Base-by-base conservation (phyloP, 2,329 filamentous ascomycete genomes). In the Neopestalotiopsis sp. region DNA sequence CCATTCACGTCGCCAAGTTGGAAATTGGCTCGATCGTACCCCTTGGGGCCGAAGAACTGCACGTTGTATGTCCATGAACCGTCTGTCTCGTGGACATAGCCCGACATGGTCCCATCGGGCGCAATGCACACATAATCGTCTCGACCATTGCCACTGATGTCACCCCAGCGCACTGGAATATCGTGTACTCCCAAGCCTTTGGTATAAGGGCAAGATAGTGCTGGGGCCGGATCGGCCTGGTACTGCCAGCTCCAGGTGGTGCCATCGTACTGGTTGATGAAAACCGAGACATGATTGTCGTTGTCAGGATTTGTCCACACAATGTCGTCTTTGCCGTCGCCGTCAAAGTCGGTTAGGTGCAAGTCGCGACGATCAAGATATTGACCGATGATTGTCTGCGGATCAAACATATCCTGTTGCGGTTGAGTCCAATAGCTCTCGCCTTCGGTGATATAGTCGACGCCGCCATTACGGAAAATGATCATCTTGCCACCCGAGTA, bases 1-100 rank as follows among this genome's bases (percentile, higher is more conserved):
- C 80, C 79, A 62, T 83, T 79, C 24, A 82, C 77, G 70, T 83
- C 82, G 3, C 76, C 79, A 42, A 73, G 83, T 10, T 76, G 75
- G 12, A 80, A 65, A 68, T 82, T 80, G 14, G 80, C 79, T 1
- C 80, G 77, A 61, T 82, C 80, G 10, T 72, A 73, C 30, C 65
- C 72, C 49, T 76, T 73, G 14, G 71, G 65, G 61, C 70, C 70
- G 70, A 79, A 80, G 68, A 80, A 71, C 72, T 79, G 77, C 24
- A 67, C 73, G 13, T 74, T 71, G 67, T 72, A 30, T 38, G 59
- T 71, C 58, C 64, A 74, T 66, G 24, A n/a, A 9, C 69, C 70
- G 42, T 70, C 34, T 24, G 32, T 66, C 24, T 74, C 70, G 61
- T 80, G 72, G 6, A 77, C 38, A 24, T 34, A 78, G 20, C 74